A percentile compares a stretch with the other conserved stretches of the same genome.
Conservation (phyloP, 371 early-diverging fungal genomes). For the Mycotypha africana region DNA sequence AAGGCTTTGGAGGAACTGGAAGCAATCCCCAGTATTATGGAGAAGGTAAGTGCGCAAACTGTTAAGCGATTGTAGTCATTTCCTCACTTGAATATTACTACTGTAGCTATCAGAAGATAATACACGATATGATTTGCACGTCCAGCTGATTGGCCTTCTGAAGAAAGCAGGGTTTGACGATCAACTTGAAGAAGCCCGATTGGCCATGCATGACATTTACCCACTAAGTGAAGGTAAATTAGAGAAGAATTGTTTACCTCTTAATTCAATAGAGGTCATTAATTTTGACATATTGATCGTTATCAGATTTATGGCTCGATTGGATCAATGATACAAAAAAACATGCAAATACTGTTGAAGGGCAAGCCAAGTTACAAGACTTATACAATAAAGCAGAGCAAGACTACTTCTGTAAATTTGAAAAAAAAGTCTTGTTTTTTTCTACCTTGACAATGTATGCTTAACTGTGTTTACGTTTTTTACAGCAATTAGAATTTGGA, state of each 20-base stretch:
- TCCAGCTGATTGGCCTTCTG: slow-evolving; percentile 21
- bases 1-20: too few species aligned
- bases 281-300: neutral
- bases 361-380: slow-evolving; percentile 27
- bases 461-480: neutral
- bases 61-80: too few species aligned
- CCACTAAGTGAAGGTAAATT: slow-evolving; percentile 54
- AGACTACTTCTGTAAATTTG: slow-evolving; percentile 57
- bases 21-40: too few species aligned
- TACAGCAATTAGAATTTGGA: slow-evolving; percentile 56
- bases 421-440: neutral
- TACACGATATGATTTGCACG: slow-evolving; percentile 33
- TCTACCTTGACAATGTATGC: neutral
- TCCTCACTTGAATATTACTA: too few species aligned
- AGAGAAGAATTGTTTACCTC: too few species aligned
- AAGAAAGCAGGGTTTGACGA: slow-evolving; percentile 27
- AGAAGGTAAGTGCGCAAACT: too few species aligned
- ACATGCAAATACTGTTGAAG: slow-evolving; percentile 25
- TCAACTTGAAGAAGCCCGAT: slow-evolving; percentile 44
- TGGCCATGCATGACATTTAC: slow-evolving; percentile 50
- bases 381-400: slow-evolving; percentile 43
- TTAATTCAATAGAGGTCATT: neutral
- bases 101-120: slow-evolving; percentile 22
- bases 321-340: slow-evolving; percentile 59
- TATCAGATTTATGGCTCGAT: slow-evolving; percentile 56